phyloP scores from a whole-genome alignment of 2,329 filamentous ascomycete genomes.

The Periconia sp. region DNA sequence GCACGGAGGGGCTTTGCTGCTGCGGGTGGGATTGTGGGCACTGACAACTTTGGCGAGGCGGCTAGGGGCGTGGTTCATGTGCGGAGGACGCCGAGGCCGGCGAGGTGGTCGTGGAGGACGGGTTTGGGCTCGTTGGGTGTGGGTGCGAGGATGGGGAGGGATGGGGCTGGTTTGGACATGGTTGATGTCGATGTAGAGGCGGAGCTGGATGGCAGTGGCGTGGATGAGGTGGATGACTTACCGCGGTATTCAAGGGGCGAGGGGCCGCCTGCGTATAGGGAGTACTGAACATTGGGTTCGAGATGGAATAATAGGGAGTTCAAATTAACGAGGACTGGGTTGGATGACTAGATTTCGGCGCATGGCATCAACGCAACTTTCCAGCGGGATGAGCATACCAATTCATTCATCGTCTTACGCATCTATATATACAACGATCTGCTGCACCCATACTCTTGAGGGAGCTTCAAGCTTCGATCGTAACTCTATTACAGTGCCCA shows the following conservation, averaged over 20 bases:
- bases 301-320: too few species aligned
- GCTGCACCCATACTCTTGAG: constrained; percentile 10
- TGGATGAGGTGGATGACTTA: constrained; percentile 2
- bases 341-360: too few species aligned
- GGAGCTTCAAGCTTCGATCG: constrained; percentile 19
- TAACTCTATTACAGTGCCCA: constrained; percentile 36
- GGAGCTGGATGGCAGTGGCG: not conserved
- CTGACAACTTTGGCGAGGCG: not conserved
- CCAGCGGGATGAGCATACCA: constrained; percentile 12
- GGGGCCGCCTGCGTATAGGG: constrained; percentile 4
- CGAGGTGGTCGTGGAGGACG: not conserved
- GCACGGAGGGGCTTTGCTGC: not conserved
- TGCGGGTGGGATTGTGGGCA: not conserved
- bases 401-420: constrained; percentile 33
- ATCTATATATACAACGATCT: constrained; percentile 37
- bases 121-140: constrained; percentile 1
- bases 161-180: not conserved
- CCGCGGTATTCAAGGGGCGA: constrained; percentile 7
- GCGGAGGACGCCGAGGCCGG: not conserved
- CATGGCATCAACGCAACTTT: too few species aligned
- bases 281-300: too few species aligned
- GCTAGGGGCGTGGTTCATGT: not conserved
- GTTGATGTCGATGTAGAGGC: constrained; percentile 1
- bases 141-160: not conserved
- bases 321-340: too few species aligned